Percentiles rank a stretch among this genome's conserved stretches.
Conservation (phyloP, 257 asterid species). For the Solanum phureja region DNA sequence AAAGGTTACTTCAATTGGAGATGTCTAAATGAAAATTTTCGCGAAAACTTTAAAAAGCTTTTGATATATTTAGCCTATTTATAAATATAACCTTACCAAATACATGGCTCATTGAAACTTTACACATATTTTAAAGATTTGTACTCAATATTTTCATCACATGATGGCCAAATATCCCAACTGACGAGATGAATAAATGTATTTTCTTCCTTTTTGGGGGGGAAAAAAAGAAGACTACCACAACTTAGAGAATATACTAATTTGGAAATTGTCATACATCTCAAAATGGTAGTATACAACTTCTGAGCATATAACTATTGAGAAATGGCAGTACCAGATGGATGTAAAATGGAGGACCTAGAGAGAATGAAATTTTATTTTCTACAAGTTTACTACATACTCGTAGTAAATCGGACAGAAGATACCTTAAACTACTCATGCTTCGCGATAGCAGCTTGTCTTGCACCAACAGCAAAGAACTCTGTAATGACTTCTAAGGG, state of each 20-base stretch:
- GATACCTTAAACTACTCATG: conserved; percentile 9
- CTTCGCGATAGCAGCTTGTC: conserved; percentile 29
- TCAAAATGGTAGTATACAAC: not conserved
- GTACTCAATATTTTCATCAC: not conserved
- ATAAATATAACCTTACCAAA: not conserved
- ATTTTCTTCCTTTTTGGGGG: not conserved
- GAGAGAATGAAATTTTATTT: not conserved
- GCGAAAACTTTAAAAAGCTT: not conserved
- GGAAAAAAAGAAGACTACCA: not conserved
- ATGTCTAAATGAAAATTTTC: not conserved
- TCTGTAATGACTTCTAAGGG: conserved; percentile 79
- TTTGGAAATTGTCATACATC: not conserved
- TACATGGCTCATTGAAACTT: not conserved
- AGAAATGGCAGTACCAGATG: not conserved
- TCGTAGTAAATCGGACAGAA: not conserved
- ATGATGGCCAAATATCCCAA: not conserved
- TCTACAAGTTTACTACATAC: not conserved
- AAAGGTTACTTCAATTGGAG: not conserved
- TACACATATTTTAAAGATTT: not conserved
- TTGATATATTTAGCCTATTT: not conserved
- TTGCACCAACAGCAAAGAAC: conserved; percentile 80
- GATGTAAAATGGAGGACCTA: not conserved
- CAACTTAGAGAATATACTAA: not conserved
- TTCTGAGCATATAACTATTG: not conserved
- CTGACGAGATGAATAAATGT: not conserved